Base-by-base conservation (phyloP, 345 rosid genomes). In the Acer campestre region DNA sequence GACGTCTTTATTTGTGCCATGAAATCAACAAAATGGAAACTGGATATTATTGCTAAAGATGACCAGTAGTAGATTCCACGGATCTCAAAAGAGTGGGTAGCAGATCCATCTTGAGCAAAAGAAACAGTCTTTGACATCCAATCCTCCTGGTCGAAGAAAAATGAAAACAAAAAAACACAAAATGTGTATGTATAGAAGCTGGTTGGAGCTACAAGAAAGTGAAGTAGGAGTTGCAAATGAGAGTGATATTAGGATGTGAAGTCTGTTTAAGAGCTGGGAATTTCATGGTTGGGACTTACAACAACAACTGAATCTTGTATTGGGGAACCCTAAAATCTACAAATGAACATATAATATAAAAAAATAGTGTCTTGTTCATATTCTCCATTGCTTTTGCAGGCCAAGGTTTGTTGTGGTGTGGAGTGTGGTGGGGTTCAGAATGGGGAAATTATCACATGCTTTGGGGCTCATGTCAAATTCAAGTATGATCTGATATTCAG, bases 1-100 rank as follows among this genome's bases (percentile, higher is more conserved):
- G 98, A 87, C 76, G 92, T 85, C 82, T 95, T 95, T 92, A 93
- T 95, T 71, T 79, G 74, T 7, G 55, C 67, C 20, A 74, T 10
- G 59, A 65, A 67, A 73, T 66, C 44, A 29, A 48, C 35, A 18
- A 73, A 65, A 67, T 63, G 74, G 27, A 61, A 23, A 48, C 75
- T 76, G 77, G 79, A 79, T 49, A 51, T 55, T 49, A 51, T 59
- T 51, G 75, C 84, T 64, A 75, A 53, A 73, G 66, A 56, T 1
- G 59, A 79, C 67, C 83, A 80, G 67, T 58, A 0, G 61, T 7
- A 22, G 61, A 61, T 38, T 75, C 66, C 51, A 51, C 79, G 76
- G 83, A 81, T 82, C 70, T 66, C 75, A 29, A 29, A 23, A 56
- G 49, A 17, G 51, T 56, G 22, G 51, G 78, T 23, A 48, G 79